Evolutionary conservation across 1,139 yeast species (phyloP).

Genomic region (Suhomyces bolitotheri): DNA sequence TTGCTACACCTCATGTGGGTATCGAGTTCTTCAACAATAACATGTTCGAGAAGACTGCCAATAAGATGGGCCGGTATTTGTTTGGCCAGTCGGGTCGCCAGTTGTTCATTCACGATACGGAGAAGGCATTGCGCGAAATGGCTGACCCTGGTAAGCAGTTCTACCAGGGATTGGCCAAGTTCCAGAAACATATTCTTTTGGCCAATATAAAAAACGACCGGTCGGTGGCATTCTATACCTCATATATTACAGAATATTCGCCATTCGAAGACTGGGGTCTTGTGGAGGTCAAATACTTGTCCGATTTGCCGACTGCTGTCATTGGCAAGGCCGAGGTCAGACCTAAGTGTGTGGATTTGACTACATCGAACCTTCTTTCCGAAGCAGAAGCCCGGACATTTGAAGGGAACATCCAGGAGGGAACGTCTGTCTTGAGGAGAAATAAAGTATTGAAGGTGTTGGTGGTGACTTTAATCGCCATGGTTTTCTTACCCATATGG

Average conservation of each 20-base stretch:
- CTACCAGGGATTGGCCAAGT: slow-evolving; percentile 54
- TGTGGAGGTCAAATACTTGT: slow-evolving; percentile 41
- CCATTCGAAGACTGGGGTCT: slow-evolving; percentile 49
- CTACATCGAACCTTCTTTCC: slow-evolving; percentile 24
- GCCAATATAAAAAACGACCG: slow-evolving; percentile 81
- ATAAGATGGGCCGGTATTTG: slow-evolving; percentile 58
- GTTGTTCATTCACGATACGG: slow-evolving; percentile 55
- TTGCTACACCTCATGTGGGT: slow-evolving; percentile 93
- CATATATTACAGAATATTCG: slow-evolving; percentile 50
- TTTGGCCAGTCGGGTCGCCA: slow-evolving; percentile 78
- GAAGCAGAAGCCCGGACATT: slow-evolving; percentile 19
- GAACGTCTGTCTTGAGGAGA: slow-evolving; percentile 36
- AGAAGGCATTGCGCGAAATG: slow-evolving; percentile 50
- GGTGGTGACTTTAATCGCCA: slow-evolving; percentile 29
- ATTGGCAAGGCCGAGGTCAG: slow-evolving; percentile 36
- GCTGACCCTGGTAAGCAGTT: slow-evolving; percentile 56
- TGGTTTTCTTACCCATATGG: slow-evolving; percentile 51
- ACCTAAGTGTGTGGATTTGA: slow-evolving; percentile 60
- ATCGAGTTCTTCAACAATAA: slow-evolving; percentile 50
- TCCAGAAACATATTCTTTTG: slow-evolving; percentile 57
- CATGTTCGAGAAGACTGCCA: slow-evolving; percentile 48
- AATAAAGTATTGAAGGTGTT: slow-evolving; percentile 30
- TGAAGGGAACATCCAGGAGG: slow-evolving; percentile 39
- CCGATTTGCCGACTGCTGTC: slow-evolving; percentile 35
- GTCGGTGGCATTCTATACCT: slow-evolving; percentile 55